Base-by-base conservation (phyloP, 148 eudicot species). In the Rhododendron mucronatum region DNA sequence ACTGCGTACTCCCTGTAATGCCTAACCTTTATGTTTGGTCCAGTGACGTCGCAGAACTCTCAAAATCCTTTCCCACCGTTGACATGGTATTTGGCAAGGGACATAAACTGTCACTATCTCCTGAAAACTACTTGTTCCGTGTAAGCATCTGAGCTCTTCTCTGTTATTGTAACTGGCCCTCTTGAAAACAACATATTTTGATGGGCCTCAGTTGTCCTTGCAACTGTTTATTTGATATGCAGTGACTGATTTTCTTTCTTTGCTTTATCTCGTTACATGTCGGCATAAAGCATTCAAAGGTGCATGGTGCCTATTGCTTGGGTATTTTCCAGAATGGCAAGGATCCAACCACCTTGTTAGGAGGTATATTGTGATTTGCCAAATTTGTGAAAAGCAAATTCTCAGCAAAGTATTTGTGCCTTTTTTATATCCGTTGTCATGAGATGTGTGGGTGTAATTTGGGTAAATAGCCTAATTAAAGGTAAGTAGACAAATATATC, bases 111-210 rank as follows among this genome's bases (percentile, higher is more conserved):
- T 88, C 94, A 67, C 87, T 97, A 45, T 90, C 98, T 59, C 98
- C 99, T 39, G 99, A 97, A 91, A 97, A 97, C 91, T 97, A 97
- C 91, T 85, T 97, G 84, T 97, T 97, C 85, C 93, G 92, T 90
- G 99, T 97, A 89, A 86, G 85, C 75, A 48, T 82, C 44, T 73
- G 59, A 18, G 18, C 59, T 47, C 37, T 41, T 28, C 39, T 47
- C 82, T 14, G 59, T 14, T n/a, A 1, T 76, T 30, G 23, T 81
- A 71, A 39, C 18, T 71, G n/a, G 33, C 26, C 63, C 50, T 33
- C 15, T 6, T 23, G 28, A 5, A 33, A 65, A 41, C 28, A 4
- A 23, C 26, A 78, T 78, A 28, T 44, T 78, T 78, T 26, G 63
- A 51, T 78, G 47, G 88, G 23, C 71, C 45, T 9, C 5, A 50